Base-by-base conservation (phyloP, 106 monocot genomes). In the Dendrobium nobile region DNA sequence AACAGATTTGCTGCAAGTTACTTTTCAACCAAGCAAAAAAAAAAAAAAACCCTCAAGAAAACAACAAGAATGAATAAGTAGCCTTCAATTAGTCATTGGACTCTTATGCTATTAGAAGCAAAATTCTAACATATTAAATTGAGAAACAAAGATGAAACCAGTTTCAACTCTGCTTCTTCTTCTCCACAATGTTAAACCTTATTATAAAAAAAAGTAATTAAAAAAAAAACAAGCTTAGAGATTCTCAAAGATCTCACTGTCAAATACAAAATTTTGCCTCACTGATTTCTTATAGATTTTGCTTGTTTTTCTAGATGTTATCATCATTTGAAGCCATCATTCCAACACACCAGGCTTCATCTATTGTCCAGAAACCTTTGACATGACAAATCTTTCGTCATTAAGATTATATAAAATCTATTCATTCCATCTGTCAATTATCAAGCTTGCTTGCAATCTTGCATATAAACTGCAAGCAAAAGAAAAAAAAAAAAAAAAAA, bases 191-290 rank as follows among this genome's bases (percentile, higher is more conserved):
- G 11, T 51, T 2, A 51, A 51, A 51, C 13, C 51, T 37, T 37
- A 37, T 37, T 37, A 31, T 1, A 51, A 51, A 13, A 11, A 51
- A 2, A 16, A 51, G n/a, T n/a, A 51, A 51, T 44, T 44, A 51
- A 51, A 37, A 70, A 27, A 28, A 33, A 20, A 6, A 33, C 31
- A 26, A 24, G 5, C 4, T 26, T 68, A 9, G 27, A n/a, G 67
- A 24, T 68, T 68, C 67, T 27, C 27, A 13, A 28, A 8, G 24
- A 27, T 68, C 67, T 24, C 67, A 68, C 8, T 68, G 3, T 8
- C 37, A 33, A 70, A 70, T 27, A 70, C 33, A 70, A 70, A 37
- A 70, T 70, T 70, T 70, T 70, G 70, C 70, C 70, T 15, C 27
- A 13, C 33, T 27, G 22, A 64, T 26, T 22, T 64, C 26, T 20